Evolutionary conservation across 2,329 filamentous ascomycete genomes (phyloP).

Genomic region (Ceratocystis cacaofunesta): DNA sequence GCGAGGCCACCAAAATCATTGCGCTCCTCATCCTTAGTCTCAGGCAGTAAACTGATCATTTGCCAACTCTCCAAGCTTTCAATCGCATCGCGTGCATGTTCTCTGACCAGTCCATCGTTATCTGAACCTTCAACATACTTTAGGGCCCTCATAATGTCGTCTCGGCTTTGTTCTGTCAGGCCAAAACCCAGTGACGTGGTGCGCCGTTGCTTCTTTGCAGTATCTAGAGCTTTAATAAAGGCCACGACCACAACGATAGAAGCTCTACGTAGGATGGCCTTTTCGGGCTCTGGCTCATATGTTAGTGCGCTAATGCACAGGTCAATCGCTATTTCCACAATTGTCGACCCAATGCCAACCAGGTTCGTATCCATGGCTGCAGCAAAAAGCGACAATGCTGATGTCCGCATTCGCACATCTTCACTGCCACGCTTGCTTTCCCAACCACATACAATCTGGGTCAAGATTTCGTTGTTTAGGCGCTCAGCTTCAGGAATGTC

Average conservation of each 20-base stretch:
- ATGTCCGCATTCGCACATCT: conserved; percentile 54
- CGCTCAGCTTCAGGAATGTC: conserved; percentile 30
- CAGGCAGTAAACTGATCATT: conserved; percentile 35
- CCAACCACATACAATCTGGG: conserved; percentile 52
- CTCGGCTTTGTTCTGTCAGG: conserved; percentile 38
- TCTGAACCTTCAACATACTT: conserved; percentile 51
- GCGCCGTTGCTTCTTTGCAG: conserved; percentile 32
- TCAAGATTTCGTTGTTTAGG: conserved; percentile 35
- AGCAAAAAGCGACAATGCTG: conserved; percentile 51
- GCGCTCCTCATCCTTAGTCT: conserved; percentile 24
- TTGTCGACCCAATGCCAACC: conserved; percentile 35
- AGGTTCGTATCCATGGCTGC: conserved; percentile 45
- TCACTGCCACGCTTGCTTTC: conserved; percentile 49
- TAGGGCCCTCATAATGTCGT: conserved; percentile 47
- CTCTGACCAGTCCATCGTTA: conserved; percentile 50
- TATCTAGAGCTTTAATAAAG: conserved; percentile 45
- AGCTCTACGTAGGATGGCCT: conserved; percentile 50
- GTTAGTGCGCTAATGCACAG: conserved; percentile 47
- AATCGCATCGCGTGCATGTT: conserved; percentile 51
- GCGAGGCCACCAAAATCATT: conserved; percentile 24
- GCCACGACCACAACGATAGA: conserved; percentile 49
- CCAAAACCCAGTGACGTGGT: conserved; percentile 35
- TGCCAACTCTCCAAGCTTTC: conserved; percentile 52
- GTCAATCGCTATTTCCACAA: conserved; percentile 45
- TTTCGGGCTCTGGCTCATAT: conserved; percentile 44